Evolutionary conservation across 805 yeast genomes (phyloP).

Genomic region (Nakazawaea wickerhamii): DNA sequence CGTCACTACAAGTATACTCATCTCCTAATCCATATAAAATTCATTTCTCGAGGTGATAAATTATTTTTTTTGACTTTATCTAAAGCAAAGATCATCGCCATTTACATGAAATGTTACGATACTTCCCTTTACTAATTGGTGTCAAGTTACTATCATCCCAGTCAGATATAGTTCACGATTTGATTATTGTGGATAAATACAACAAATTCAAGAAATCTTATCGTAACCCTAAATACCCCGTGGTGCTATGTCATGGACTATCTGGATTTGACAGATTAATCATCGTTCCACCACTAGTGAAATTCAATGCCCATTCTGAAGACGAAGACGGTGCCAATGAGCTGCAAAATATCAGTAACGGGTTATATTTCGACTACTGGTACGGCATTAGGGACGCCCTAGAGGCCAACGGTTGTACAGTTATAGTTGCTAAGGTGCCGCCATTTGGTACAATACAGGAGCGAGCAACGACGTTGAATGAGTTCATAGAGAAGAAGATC

Average conservation of each 20-base stretch:
- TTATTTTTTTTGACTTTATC: too few species aligned
- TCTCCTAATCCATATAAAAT: too few species aligned
- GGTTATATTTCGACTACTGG: slow-evolving; percentile 67
- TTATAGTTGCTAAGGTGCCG: slow-evolving; percentile 72
- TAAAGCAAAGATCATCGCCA: not conserved
- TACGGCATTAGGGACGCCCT: slow-evolving; percentile 66
- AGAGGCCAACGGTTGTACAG: slow-evolving; percentile 57
- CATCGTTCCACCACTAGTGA: slow-evolving; percentile 27
- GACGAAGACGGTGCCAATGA: slow-evolving; percentile 16
- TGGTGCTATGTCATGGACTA: slow-evolving; percentile 82
- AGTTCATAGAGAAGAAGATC: slow-evolving; percentile 33
- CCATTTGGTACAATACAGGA: slow-evolving; percentile 72
- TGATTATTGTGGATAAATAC: slow-evolving; percentile 28
- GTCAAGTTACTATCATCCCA: slow-evolving; percentile 1
- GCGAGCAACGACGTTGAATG: slow-evolving; percentile 55
- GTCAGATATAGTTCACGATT: slow-evolving; percentile 15
- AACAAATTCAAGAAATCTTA: slow-evolving; percentile 34
- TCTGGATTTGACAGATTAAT: slow-evolving; percentile 69
- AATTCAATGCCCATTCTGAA: slow-evolving; percentile 12
- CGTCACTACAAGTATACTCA: slow-evolving; percentile 37
- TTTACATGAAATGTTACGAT: slow-evolving; percentile 5
- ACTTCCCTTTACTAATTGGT: slow-evolving; percentile 1
- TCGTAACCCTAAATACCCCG: slow-evolving; percentile 61
- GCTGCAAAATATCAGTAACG: slow-evolving; percentile 21
- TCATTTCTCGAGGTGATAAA: too few species aligned